These are phyloP conservation scores for Trichocladium uniseriatum DNA, from an alignment of 495 filamentous ascomycete species.

Conservation along the genomic window DNA sequence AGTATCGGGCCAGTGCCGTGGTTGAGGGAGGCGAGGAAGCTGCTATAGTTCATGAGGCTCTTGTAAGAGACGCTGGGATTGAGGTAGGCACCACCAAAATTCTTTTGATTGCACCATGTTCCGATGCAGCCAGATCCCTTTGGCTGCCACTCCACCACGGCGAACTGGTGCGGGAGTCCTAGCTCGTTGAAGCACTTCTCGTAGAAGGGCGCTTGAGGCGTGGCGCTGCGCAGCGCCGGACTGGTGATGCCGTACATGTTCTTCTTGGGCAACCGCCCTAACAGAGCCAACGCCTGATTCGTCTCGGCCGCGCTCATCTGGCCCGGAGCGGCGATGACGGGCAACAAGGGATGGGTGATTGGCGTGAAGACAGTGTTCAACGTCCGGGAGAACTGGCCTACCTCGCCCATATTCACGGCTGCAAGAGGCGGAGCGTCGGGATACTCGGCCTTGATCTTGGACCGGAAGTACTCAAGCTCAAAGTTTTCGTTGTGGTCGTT, in stretches of 20 bases:
- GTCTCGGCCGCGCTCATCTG: constrained; percentile 78
- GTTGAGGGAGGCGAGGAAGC: constrained; percentile 36
- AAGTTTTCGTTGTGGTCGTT: constrained; percentile 73
- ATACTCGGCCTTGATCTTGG: constrained; percentile 57
- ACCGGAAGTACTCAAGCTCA: constrained; percentile 79
- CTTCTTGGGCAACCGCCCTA: constrained; percentile 71
- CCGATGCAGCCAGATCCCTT: constrained; percentile 51
- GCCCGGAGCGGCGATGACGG: constrained; percentile 75
- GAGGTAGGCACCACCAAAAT: constrained; percentile 71
- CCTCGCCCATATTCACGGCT: constrained; percentile 77
- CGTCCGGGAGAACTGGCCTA: constrained; percentile 69
- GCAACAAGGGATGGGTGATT: constrained; percentile 74
- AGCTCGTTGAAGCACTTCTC: constrained; percentile 85
- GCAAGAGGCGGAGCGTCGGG: constrained; percentile 60
- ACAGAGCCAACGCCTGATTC: constrained; percentile 64
- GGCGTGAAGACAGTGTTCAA: constrained; percentile 78
- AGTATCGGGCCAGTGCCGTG: constrained; percentile 51
- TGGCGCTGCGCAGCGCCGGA: constrained; percentile 47
- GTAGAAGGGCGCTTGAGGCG: constrained; percentile 71
- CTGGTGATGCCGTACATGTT: constrained; percentile 72
- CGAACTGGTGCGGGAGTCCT: constrained; percentile 70
- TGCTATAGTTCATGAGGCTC: constrained; percentile 29
- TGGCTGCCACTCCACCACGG: constrained; percentile 59
- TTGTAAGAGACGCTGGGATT: constrained; percentile 54
- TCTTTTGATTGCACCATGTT: constrained; percentile 54